These are phyloP conservation scores for Ceratocystis ficicola DNA, from an alignment of 2,329 filamentous ascomycete genomes.

Conservation along the genomic window DNA sequence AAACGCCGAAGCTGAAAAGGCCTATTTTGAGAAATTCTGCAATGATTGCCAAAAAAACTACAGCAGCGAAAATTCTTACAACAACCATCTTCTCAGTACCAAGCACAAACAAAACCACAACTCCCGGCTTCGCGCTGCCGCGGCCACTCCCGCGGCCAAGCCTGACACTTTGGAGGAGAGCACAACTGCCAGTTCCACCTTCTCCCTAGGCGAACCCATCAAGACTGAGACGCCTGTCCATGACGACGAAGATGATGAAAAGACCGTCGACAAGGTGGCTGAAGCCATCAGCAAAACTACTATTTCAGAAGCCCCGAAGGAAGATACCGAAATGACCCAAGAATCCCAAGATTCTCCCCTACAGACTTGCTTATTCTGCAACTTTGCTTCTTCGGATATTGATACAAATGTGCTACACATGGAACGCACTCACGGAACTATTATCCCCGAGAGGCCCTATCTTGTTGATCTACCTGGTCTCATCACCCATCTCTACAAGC, in stretches of 20 bases:
- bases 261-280: constrained; percentile 65
- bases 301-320: constrained; percentile 43
- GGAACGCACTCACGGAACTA: constrained; percentile 87
- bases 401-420: constrained; percentile 76
- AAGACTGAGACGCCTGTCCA: constrained; percentile 31
- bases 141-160: constrained; percentile 27
- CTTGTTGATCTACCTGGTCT: constrained; percentile 73
- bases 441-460: constrained; percentile 81
- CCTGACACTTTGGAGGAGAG: constrained; percentile 61
- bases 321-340: constrained; percentile 34
- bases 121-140: constrained; percentile 11
- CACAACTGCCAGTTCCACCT: constrained; percentile 80
- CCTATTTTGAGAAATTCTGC: constrained; percentile 76
- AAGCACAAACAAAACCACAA: constrained; percentile 62
- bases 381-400: constrained; percentile 64
- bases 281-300: constrained; percentile 65
- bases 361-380: constrained; percentile 74
- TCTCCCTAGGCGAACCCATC: constrained; percentile 75
- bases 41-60: constrained; percentile 79
- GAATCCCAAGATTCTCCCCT: constrained; percentile 23
- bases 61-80: constrained; percentile 90
- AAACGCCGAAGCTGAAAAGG: constrained; percentile 73
- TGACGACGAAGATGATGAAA: constrained; percentile 56
- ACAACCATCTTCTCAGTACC: constrained; percentile 80
- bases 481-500: constrained; percentile 63